These are phyloP conservation scores for Pezicula neosporulosa DNA, from an alignment of 2,329 filamentous ascomycete genomes.

Conservation along the genomic window DNA sequence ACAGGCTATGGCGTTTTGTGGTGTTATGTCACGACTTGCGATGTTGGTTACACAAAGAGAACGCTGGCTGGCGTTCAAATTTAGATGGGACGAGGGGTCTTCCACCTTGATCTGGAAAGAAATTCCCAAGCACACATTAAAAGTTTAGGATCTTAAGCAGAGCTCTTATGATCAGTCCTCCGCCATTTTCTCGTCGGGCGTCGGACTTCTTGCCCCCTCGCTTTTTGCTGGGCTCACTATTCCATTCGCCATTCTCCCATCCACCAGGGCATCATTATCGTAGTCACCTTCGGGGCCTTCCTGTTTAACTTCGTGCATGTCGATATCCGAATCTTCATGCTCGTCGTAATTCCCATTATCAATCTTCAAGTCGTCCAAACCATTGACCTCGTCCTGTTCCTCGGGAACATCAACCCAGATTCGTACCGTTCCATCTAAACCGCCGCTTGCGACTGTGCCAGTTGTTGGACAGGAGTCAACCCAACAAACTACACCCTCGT, in stretches of 20 bases:
- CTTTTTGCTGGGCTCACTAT: background rate
- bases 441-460: slow-evolving; percentile 54
- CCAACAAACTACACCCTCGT: slow-evolving; percentile 61
- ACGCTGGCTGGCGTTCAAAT: no score
- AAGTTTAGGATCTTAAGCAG: no score
- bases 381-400: slow-evolving; percentile 12
- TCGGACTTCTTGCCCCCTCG: background rate
- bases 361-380: slow-evolving; percentile 12
- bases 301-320: background rate
- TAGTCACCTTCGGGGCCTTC: slow-evolving; percentile 7
- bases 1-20: background rate
- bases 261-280: slow-evolving; percentile 21
- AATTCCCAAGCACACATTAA: no score
- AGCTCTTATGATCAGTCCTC: no score
- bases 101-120: no score
- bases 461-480: slow-evolving; percentile 57
- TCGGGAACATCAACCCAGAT: slow-evolving; percentile 50
- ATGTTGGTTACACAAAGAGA: no score
- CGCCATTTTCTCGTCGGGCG: background rate
- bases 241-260: background rate
- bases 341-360: slow-evolving; percentile 4
- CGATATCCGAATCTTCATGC: slow-evolving; percentile 7
- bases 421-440: slow-evolving; percentile 57
- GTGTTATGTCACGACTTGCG: background rate
- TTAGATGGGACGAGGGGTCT: no score